These are phyloP conservation scores for Guyanaporus albipodus DNA, from an alignment of 768 basidiomycete species.

Conservation along the genomic window DNA sequence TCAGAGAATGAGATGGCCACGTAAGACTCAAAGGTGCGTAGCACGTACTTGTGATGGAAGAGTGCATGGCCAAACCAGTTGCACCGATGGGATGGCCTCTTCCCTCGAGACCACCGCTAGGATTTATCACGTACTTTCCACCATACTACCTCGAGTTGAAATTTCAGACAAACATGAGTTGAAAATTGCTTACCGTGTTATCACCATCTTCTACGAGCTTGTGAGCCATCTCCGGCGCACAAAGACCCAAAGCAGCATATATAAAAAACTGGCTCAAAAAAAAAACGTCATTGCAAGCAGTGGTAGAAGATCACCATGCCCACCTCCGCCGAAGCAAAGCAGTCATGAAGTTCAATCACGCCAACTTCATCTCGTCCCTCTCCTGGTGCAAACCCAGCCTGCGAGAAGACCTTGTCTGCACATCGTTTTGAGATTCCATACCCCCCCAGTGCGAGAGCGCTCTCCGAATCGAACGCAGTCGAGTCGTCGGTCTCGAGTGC, in stretches of 20 bases:
- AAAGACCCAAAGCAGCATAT: conserved; percentile 75
- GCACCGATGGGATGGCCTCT: conserved; percentile 82
- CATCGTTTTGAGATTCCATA: conserved; percentile 67
- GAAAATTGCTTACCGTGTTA: conserved; percentile 55
- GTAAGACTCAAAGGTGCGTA: no score
- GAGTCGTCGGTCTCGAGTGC: conserved; percentile 62
- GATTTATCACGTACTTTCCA: conserved; percentile 78
- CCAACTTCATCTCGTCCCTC: conserved; percentile 67
- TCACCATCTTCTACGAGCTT: conserved; percentile 71
- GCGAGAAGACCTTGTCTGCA: conserved; percentile 62
- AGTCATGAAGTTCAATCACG: conserved; percentile 80
- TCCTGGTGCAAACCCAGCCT: conserved; percentile 62
- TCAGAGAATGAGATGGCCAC: no score
- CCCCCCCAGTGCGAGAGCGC: conserved; percentile 73
- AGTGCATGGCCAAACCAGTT: conserved; percentile 78
- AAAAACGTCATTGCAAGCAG: not conserved
- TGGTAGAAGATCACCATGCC: not conserved
- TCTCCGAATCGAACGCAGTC: conserved; percentile 55
- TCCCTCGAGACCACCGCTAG: conserved; percentile 80
- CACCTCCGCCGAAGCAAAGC: conserved; percentile 79
- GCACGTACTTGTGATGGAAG: conserved; percentile 70
- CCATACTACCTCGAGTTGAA: conserved; percentile 49
- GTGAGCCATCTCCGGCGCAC: conserved; percentile 58
- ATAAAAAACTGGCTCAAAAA: conserved; percentile 53
- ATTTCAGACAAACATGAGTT: not conserved